A percentile compares a stretch with the other conserved stretches of the same genome.
phyloP scores from a whole-genome alignment of 2,329 filamentous ascomycete species.

The Venturia pyrina region DNA sequence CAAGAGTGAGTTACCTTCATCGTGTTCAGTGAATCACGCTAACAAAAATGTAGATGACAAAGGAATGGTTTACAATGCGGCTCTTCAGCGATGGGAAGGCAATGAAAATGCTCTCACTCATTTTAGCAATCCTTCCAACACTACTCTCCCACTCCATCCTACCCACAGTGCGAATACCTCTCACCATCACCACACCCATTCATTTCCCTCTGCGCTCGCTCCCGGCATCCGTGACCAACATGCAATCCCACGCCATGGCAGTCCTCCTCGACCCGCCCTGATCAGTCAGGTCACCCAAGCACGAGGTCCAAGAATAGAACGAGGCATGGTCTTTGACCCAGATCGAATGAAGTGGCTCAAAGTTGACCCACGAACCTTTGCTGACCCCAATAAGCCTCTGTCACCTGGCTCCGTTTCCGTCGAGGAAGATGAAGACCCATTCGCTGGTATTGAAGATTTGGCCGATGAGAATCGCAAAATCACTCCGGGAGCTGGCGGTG shows the following conservation, averaged over 20 bases:
- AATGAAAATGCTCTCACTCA: conserved; percentile 77
- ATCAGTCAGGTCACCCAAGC: conserved; percentile 79
- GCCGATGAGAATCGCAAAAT: conserved; percentile 49
- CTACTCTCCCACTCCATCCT: conserved; percentile 21
- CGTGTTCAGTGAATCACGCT: conserved; percentile 6
- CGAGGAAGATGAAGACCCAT: conserved; percentile 86
- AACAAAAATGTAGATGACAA: conserved; percentile 55
- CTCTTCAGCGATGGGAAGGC: conserved; percentile 83
- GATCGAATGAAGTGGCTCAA: conserved; percentile 98
- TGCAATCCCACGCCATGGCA: conserved; percentile 21
- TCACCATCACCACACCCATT: conserved; percentile 14
- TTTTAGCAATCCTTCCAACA: conserved; percentile 45
- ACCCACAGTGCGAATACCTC: conserved; percentile 10
- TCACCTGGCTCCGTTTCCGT: conserved; percentile 46
- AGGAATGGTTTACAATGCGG: conserved; percentile 92
- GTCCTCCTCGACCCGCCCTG: conserved; percentile 56
- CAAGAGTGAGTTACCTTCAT: conserved; percentile 54
- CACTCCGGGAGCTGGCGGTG: conserved; percentile 18
- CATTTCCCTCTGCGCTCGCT: conserved; percentile 4
- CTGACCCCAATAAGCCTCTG: conserved; percentile 25
- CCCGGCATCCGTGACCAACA: conserved; percentile 7
- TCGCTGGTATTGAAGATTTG: conserved; percentile 88
- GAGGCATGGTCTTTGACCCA: conserved; percentile 98
- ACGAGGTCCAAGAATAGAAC: conserved; percentile 84
- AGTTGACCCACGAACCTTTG: conserved; percentile 32